A percentile compares a stretch with the other conserved stretches of the same genome.
Evolutionary conservation across 1,139 yeast genomes (phyloP).

Genomic region (Taphrina deformans): DNA sequence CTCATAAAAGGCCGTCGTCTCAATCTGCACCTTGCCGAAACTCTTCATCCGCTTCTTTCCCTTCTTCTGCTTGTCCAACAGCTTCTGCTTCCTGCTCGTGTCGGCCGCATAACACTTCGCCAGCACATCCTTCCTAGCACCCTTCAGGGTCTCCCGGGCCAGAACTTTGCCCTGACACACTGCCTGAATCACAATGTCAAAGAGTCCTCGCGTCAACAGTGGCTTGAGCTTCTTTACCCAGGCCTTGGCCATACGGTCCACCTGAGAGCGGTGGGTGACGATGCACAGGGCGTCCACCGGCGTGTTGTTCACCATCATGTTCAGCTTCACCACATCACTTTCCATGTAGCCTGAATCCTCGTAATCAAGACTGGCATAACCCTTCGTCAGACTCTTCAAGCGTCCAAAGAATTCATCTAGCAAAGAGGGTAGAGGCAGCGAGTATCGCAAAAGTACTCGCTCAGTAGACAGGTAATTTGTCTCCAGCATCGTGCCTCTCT

Average conservation of each 20-base stretch:
- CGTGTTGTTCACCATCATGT: slow-evolving; percentile 81
- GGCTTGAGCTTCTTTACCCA: slow-evolving; percentile 82
- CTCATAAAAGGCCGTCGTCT: slow-evolving; percentile 27
- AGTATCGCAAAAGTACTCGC: slow-evolving; percentile 76
- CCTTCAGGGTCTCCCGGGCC: slow-evolving; percentile 91
- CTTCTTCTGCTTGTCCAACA: slow-evolving; percentile 84
- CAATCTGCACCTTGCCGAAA: slow-evolving; percentile 61
- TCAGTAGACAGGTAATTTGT: slow-evolving; percentile 67
- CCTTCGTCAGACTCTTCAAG: slow-evolving; percentile 82
- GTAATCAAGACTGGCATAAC: slow-evolving; percentile 91
- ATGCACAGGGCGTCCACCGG: slow-evolving; percentile 92
- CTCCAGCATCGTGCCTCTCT: slow-evolving; percentile 80
- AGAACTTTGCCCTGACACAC: slow-evolving; percentile 76
- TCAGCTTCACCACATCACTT: slow-evolving; percentile 82
- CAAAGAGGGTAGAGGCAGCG: slow-evolving; percentile 79
- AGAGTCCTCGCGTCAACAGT: slow-evolving; percentile 74
- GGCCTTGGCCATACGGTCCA: slow-evolving; percentile 68
- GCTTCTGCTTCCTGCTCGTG: slow-evolving; percentile 81
- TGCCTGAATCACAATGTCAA: slow-evolving; percentile 92
- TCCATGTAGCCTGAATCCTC: slow-evolving; percentile 86
- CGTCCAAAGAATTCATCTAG: slow-evolving; percentile 96
- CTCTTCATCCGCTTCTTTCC: slow-evolving; percentile 86
- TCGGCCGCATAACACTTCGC: slow-evolving; percentile 89
- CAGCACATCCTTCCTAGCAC: slow-evolving; percentile 86
- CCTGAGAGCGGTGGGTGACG: slow-evolving; percentile 79